Base-by-base conservation (phyloP, 1,139 yeast species). In the Pichia sorboxylosa region DNA sequence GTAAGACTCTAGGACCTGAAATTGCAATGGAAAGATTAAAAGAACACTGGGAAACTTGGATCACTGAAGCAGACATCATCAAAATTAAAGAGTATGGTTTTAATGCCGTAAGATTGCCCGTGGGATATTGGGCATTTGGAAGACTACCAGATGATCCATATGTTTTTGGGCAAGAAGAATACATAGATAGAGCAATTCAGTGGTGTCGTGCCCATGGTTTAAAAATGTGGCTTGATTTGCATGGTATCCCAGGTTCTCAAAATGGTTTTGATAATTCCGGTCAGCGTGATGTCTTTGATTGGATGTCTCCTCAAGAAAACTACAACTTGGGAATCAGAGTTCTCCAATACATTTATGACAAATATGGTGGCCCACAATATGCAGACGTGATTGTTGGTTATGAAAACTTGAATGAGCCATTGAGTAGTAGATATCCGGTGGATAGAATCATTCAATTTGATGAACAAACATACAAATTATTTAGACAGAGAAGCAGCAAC, bases 91-190 rank as follows among this genome's bases (percentile, higher is more conserved):
- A 52, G 9, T 67, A 69, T 45, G 96, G 96, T 1, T 66, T 87
- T 46, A 87, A 87, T 58, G 65, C 79, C 40, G 95, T 83, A 24
- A 71, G 97, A 47, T 79, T 87, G 38, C 97, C 97, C 18, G 71
- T 87, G 40, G 97, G 97, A 6, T 90, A 87, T 62, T 87, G 98
- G 98, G 96, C 97, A 4, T 90, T 81, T 55, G 58, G 66, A 31
- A 58, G 62, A 27, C 59, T 71, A 37, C 67, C 61, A 15, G 58
- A 62, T 38, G 98, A 90, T 53, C 95, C 97, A 6, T 87, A 83
- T 52, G 93, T 83, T 30, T 77, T 72, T 51, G 96, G 96, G 17
- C 96, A 85, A 59, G 73, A 66, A 34, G 52, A 57, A 13, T 83
- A 79, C 54, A 61, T 87, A 39, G 85, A 81, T 46, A 61, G 58